Base-by-base conservation (phyloP, 805 yeast species). In the Yamadazyma scolyti region DNA sequence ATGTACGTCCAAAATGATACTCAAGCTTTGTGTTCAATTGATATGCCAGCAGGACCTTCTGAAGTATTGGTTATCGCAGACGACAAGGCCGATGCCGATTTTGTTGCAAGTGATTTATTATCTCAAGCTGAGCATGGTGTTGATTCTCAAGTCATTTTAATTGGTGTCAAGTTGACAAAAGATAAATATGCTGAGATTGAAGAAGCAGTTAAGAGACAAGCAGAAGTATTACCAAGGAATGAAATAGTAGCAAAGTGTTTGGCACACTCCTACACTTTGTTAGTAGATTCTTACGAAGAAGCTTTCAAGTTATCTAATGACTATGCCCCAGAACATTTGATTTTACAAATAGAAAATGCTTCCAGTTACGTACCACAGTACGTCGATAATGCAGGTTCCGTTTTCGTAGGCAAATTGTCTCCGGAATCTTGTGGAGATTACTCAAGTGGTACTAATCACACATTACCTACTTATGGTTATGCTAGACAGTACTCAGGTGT, bases 11-110 rank as follows among this genome's bases (percentile, higher is more conserved):
- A 90, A 49, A 94, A 93, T 52, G 98, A 93, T 54, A 84, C 96
- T 1, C 82, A 81, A 41, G 97, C 98, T 6, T 67, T 89, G 51
- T 93, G 96, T 54, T 84, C 96, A 11, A 93, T 93, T 46, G 99
- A 93, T 59, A 90, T 93, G 97, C 99, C 99, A 29, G 99, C 99
- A 16, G 99, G 99, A 7, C 99, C 99, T 17, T 84, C 95, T 31
- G 99, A 93, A 63, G 99, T 93, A 15, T 70, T 93, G 37, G 99
- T 90, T n/a, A 69, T 93, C 47, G 95, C 96, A 28, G 99, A 93
- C 56, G 75, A 69, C 37, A 52, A 73, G 27, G 86, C 97, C 9
- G 96, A 88, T 60, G 90, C 95, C 15, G 96, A 88, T 50, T 93
- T 86, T 58, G 98, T 93, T 18, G 98, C 97, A n/a, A 77, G 88